Evolutionary conservation across 805 yeast genomes (phyloP), one percentile per base, ranked within the genome.

Genomic region (Pichia pseudocactophila): DNA sequence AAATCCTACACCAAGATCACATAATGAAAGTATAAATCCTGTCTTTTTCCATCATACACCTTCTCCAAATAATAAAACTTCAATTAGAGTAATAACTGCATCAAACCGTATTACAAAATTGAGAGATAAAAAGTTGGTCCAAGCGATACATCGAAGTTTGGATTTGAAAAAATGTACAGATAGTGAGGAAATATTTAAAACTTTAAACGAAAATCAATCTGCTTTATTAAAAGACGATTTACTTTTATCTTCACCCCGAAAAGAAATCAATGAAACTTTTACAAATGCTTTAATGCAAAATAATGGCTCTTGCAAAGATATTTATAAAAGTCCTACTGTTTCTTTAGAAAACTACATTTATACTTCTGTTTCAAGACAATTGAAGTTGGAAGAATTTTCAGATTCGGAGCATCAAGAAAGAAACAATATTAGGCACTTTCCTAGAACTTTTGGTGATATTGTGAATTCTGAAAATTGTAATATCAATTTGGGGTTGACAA

Each of bases 81-180:
- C 45, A n/a, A 42, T 42, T 7, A 37, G 45, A 30, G 30, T 42
- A 3, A 31, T 42, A 3, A 42, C 45, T 2, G 32, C 42, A n/a
- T 42, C 45, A 34, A 42, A 42, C 31, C 34, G 45, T 34, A 42
- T 42, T 7, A 20, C 19, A 4, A 42, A 34, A 34, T 20, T 42
- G 13, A 42, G 31, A n/a, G 45, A 42, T 30, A 37, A 42, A 34
- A 42, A 38, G 13, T 22, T 42, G 16, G 16, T 42, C 16, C 37
- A 34, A 17, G 45, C 45, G 18, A 42, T 42, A 5, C 22, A 42
- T 17, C 37, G 19, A 37, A 42, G 41, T 18, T 37, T 42, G 15
- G 19, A 32, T 13, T 33, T 30, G 13, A 33, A n/a, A 17, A 33
- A n/a, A 5, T 15, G 15, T 25, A 11, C 13, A 6, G n/a, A n/a